Conservation (phyloP, 768 basidiomycete species). For the Xerocomellus intermedius region DNA sequence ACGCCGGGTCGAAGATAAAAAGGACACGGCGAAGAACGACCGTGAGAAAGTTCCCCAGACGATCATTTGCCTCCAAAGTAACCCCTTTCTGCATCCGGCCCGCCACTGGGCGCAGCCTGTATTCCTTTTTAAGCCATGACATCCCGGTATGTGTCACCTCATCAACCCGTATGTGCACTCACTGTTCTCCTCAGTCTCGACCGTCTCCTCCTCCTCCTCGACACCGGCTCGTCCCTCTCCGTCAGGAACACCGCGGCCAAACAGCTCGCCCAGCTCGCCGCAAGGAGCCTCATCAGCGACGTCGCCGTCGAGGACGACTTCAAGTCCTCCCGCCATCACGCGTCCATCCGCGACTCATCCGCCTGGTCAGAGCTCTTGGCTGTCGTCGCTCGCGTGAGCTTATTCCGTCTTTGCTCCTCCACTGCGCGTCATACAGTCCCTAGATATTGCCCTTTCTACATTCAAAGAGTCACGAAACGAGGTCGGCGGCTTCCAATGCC, state of each 20-base stretch:
- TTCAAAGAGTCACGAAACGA: constrained; percentile 90
- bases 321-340: constrained; percentile 57
- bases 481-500: constrained; percentile 85
- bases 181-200: constrained; percentile 65
- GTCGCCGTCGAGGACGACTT: constrained; percentile 78
- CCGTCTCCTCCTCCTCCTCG: constrained; percentile 92
- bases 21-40: constrained; percentile 46
- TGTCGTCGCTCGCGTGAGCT: constrained; percentile 79
- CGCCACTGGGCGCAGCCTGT: constrained; percentile 52
- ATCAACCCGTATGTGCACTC: neutral
- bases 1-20: constrained; percentile 58
- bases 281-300: constrained; percentile 80
- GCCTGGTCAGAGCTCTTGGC: constrained; percentile 91
- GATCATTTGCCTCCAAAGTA: constrained; percentile 44
- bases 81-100: constrained; percentile 35
- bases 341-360: constrained; percentile 58
- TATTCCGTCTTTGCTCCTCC: neutral
- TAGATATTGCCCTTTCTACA: constrained; percentile 90
- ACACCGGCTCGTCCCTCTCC: constrained; percentile 88
- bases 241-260: constrained; percentile 95
- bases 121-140: constrained; percentile 64
- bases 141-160: constrained; percentile 53
- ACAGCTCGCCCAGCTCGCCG: constrained; percentile 90
- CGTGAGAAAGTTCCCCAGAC: constrained; percentile 54
- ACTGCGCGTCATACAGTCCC: neutral